A percentile compares a stretch with the other conserved stretches of the same genome.
These are phyloP conservation scores for Xerophyta viscosa DNA, from an alignment of 106 monocot species.

Conservation along the genomic window DNA sequence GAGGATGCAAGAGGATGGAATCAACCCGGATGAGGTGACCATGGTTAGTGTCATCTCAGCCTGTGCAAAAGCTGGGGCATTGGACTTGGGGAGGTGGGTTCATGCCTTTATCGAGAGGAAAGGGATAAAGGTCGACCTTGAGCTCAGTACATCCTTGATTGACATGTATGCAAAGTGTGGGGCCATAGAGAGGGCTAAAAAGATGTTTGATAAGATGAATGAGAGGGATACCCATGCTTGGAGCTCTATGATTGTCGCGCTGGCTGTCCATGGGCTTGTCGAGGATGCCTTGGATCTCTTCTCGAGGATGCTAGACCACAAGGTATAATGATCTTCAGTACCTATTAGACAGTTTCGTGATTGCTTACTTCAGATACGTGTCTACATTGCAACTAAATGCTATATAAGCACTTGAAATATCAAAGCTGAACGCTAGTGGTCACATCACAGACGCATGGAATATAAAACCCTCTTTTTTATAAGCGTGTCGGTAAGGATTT, in stretches of 20 bases:
- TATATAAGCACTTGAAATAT: too few species aligned
- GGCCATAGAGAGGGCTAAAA: constrained; percentile 44
- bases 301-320: constrained; percentile 44
- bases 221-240: constrained; percentile 66
- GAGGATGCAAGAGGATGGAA: constrained; percentile 55
- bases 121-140: constrained; percentile 56
- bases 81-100: constrained; percentile 83
- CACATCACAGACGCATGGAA: too few species aligned
- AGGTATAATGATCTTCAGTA: constrained; percentile 24
- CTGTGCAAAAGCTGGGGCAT: constrained; percentile 71
- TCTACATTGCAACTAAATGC: too few species aligned
- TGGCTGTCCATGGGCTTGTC: constrained; percentile 74
- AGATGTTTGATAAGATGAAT: constrained; percentile 59
- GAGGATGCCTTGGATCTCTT: constrained; percentile 68
- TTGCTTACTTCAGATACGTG: too few species aligned
- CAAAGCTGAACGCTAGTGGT: too few species aligned
- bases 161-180: constrained; percentile 91
- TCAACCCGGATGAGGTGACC: constrained; percentile 83
- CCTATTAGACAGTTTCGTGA: too few species aligned
- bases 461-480: too few species aligned
- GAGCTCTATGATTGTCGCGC: constrained; percentile 81
- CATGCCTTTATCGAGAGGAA: constrained; percentile 72
- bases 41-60: constrained; percentile 95
- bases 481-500: too few species aligned
- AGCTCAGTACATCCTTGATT: constrained; percentile 67